Evolutionary conservation across 2,329 filamentous ascomycete species (phyloP).

Genomic region (Podosphaera xanthii): DNA sequence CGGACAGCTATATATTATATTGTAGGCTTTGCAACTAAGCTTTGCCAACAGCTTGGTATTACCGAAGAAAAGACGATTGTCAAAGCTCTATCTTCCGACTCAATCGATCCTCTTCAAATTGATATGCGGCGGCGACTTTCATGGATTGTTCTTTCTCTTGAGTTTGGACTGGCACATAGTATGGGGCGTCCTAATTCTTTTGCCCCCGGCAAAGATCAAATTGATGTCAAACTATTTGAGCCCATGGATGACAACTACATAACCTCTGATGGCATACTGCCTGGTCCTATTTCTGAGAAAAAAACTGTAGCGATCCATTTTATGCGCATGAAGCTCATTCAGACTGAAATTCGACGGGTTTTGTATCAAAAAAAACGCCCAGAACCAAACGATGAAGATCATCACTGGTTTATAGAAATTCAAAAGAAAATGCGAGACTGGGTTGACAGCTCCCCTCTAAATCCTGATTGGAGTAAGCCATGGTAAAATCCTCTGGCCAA

Average conservation of each 20-base stretch:
- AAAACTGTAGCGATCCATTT: constrained; percentile 86
- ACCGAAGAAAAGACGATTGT: constrained; percentile 75
- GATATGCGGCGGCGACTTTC: constrained; percentile 77
- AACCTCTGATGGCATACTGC: constrained; percentile 48
- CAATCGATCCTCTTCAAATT: constrained; percentile 48
- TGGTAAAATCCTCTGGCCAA: constrained; percentile 31
- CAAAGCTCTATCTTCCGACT: constrained; percentile 28
- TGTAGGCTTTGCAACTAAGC: constrained; percentile 63
- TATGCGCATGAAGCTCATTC: constrained; percentile 70
- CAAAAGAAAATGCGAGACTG: constrained; percentile 57
- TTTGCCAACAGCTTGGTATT: constrained; percentile 74
- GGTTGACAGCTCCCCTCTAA: constrained; percentile 53
- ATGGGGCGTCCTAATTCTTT: constrained; percentile 75
- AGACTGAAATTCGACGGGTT: constrained; percentile 67
- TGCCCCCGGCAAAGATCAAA: constrained; percentile 56
- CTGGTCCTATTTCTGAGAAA: constrained; percentile 50
- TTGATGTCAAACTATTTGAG: constrained; percentile 72
- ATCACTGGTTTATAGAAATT: constrained; percentile 75
- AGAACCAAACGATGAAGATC: constrained; percentile 53
- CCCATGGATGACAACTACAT: constrained; percentile 67
- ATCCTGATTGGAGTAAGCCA: constrained; percentile 47
- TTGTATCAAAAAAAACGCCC: constrained; percentile 67
- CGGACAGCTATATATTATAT: constrained; percentile 85
- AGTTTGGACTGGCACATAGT: constrained; percentile 67
- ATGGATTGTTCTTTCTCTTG: constrained; percentile 77